Evolutionary conservation across 768 basidiomycete species (phyloP), one percentile per base, ranked within the genome.

Genomic region (Russula sp.): DNA sequence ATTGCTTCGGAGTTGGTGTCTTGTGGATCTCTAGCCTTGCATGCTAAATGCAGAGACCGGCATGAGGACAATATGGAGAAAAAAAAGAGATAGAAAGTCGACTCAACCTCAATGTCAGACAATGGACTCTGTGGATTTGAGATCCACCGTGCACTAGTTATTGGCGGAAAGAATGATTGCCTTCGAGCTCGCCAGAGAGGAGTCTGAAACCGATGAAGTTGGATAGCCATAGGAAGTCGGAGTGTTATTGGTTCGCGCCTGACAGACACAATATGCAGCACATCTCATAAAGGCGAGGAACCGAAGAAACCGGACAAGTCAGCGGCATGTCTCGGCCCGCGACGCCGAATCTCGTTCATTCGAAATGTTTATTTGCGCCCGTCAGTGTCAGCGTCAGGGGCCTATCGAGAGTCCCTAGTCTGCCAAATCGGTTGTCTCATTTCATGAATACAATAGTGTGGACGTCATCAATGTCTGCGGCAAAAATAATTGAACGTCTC

Each of bases 101-200:
- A 45, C 51, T 60, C 34, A 32, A 56, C 66, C 35, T 66, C 58
- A n/a, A 67, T 62, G 36, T 62, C 64, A 9, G 60, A 36, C 1
- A 54, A 42, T 22, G 36, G 51, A 11, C 22, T 45, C 45, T 65
- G 61, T 3, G 50, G 20, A 16, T 20, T 49, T 8, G 65, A 66
- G 16, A 53, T 49, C 54, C 63, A 66, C 49, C 65, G 58, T 55
- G 42, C 35, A 41, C 54, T 35, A 35, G 45, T 29, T 25, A 50
- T 41, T 38, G 53, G 16, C 1, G 9, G 47, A 3, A 29, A 18
- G 10, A n/a, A 38, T 13, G 57, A 47, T 29, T 22, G 43, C 22
- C 20, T 59, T n/a, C 14, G 8, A 5, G 34, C 41, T 42, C 46
- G 48, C 62, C 57, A 55, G 5, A 63, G 56, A 43, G 9, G 32